Percentiles rank a stretch among this genome's conserved stretches.
Evolutionary conservation across 2,329 filamentous ascomycete species (phyloP).

Genomic region (Periconia digitata): DNA sequence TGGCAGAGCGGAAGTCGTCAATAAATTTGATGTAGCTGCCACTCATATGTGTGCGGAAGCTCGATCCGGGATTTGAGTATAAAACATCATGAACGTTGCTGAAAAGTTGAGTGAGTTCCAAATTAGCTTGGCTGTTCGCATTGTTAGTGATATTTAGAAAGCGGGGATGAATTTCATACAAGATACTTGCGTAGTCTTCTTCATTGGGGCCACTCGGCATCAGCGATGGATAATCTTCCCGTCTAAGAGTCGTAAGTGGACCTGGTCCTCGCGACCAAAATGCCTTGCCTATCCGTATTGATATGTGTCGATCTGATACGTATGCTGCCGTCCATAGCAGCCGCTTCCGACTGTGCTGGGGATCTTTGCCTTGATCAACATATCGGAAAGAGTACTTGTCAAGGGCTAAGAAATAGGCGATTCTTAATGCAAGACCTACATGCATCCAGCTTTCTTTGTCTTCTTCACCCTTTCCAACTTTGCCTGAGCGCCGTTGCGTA

Average conservation of each 20-base stretch:
- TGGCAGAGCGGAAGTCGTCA: conserved; percentile 70
- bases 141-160: background rate
- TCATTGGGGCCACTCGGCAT: conserved; percentile 60
- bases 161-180: conserved; percentile 48
- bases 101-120: conserved; percentile 72
- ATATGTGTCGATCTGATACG: conserved; percentile 53
- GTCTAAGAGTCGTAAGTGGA: conserved; percentile 64
- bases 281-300: conserved; percentile 69
- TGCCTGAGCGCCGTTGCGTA: conserved; percentile 61
- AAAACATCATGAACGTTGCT: conserved; percentile 74
- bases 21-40: conserved; percentile 76
- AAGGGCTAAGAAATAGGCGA: conserved; percentile 70
- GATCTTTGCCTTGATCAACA: conserved; percentile 60
- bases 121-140: conserved; percentile 50
- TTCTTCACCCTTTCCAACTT: conserved; percentile 71
- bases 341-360: conserved; percentile 63
- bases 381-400: conserved; percentile 69
- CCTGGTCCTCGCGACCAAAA: conserved; percentile 75
- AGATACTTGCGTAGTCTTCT: conserved; percentile 68
- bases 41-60: conserved; percentile 69
- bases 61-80: conserved; percentile 70
- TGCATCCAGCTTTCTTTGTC: conserved; percentile 78
- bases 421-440: conserved; percentile 68
- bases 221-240: conserved; percentile 68
- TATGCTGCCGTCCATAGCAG: conserved; percentile 65